Evolutionary conservation across 805 yeast genomes (phyloP), one percentile per base, ranked within the genome.

Genomic region (Metschnikowia continentalis): DNA sequence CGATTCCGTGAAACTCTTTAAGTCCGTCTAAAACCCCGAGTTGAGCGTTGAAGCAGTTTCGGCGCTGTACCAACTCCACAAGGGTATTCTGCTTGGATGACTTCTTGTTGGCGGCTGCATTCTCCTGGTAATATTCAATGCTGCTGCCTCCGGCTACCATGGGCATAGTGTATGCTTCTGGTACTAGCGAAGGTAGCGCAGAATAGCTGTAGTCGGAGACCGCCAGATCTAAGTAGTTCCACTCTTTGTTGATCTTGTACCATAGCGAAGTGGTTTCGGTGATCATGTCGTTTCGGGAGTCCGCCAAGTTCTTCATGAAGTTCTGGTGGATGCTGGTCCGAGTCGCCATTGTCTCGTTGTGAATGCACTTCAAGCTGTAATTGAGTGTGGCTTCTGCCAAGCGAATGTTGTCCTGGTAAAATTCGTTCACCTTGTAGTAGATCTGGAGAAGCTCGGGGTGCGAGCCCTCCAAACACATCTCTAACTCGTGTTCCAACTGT

Each of bases 231-330:
- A 89, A 78, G 42, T 82, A 83, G 55, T 95, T 78, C 60, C 97
- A 78, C 65, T 94, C 98, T 61, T 85, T 82, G 68, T 90, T 91
- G 61, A 91, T 87, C 57, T 87, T 85, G 71, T 92, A 92, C 98
- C 98, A 94, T 55, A 82, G 78, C 38, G 86, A 80, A 5, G 97
- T 91, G 3, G 96, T 87, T 6, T 81, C 77, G 52, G 80, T 75
- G 44, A 92, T 77, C 72, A 89, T 76, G 23, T 77, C 73, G 48
- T 78, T 77, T 54, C 90, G 86, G 42, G 79, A 67, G 62, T 90
- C 95, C 59, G 84, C 81, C 35, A 81, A 72, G 51, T 80, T 77
- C 60, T 86, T 87, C 65, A 80, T 69, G 65, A 79, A 89, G 63
- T 89, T 88, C 66, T 94, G 98, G 66, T 92, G 97, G 33, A 88